Evolutionary conservation across 2,329 filamentous ascomycete species (phyloP).

Genomic region (Botryosphaeria dothidea): DNA sequence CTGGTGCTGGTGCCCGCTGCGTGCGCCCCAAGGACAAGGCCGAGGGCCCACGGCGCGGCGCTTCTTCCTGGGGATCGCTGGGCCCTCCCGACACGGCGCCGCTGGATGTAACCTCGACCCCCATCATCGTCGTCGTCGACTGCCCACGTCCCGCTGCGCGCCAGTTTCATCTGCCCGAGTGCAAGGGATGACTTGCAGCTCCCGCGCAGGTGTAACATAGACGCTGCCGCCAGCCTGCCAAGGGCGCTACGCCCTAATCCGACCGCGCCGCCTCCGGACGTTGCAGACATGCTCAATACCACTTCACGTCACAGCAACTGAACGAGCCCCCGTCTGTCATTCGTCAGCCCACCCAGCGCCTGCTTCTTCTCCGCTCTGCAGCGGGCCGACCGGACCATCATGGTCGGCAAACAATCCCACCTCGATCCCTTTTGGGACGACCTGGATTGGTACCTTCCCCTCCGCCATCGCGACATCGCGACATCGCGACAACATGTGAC

Average conservation of each 20-base stretch:
- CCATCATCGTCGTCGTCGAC: neutral
- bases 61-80: neutral
- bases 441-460: conserved; percentile 64
- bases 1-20: neutral
- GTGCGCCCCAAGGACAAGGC: too few relatives aligned
- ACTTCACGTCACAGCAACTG: conserved; percentile 20
- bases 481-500: conserved; percentile 30
- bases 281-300: conserved; percentile 22
- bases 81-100: neutral
- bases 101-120: conserved; percentile 18
- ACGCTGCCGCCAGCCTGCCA: conserved; percentile 4
- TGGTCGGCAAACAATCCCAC: conserved; percentile 44
- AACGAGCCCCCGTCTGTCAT: conserved; percentile 9
- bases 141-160: neutral
- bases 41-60: neutral
- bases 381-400: conserved; percentile 53
- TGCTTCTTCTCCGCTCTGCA: conserved; percentile 1
- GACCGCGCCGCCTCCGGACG: conserved; percentile 17
- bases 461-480: conserved; percentile 22
- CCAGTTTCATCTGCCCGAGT: neutral
- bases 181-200: conserved; percentile 20
- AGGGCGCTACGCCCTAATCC: conserved; percentile 16
- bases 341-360: neutral
- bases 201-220: conserved; percentile 18
- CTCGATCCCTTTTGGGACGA: conserved; percentile 66